Evolutionary conservation across 441 rosid genomes (phyloP).

Genomic region (Macaranga tanarius): DNA sequence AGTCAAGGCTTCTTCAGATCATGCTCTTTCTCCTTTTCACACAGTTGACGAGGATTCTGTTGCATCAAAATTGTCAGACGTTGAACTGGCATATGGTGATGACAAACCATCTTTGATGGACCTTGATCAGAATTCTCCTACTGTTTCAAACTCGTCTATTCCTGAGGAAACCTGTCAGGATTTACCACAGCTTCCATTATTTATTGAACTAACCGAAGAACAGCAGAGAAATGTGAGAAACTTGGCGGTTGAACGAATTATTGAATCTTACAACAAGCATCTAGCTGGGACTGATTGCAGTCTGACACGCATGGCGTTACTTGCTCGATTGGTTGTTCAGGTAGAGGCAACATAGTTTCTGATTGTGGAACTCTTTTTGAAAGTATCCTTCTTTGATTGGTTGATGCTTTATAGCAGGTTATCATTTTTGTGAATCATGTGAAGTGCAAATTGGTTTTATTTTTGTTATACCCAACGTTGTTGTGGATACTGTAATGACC

Average conservation of each 20-base stretch:
- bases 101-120: slow-evolving; percentile 48
- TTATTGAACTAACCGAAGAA: slow-evolving; percentile 71
- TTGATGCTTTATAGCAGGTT: background rate
- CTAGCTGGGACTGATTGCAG: slow-evolving; percentile 54
- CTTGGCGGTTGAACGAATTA: slow-evolving; percentile 71
- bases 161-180: slow-evolving; percentile 73
- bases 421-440: slow-evolving; percentile 5
- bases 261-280: slow-evolving; percentile 70
- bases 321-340: slow-evolving; percentile 91
- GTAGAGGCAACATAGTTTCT: slow-evolving; percentile 37
- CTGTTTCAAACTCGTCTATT: slow-evolving; percentile 40
- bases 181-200: slow-evolving; percentile 67
- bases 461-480: background rate
- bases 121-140: slow-evolving; percentile 49
- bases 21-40: slow-evolving; percentile 41
- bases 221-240: slow-evolving; percentile 54
- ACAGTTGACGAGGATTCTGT: slow-evolving; percentile 47
- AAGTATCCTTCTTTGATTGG: background rate
- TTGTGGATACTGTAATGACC: background rate
- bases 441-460: background rate
- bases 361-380: slow-evolving; percentile 8
- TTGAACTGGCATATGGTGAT: slow-evolving; percentile 42
- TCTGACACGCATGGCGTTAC: slow-evolving; percentile 62
- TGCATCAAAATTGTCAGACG: slow-evolving; percentile 43
- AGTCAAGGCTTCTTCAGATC: slow-evolving; percentile 51